Percentiles rank a stretch among this genome's conserved stretches.
Evolutionary conservation across 257 asterid genomes (phyloP).

Genomic region (Rauvolfia tetraphylla): DNA sequence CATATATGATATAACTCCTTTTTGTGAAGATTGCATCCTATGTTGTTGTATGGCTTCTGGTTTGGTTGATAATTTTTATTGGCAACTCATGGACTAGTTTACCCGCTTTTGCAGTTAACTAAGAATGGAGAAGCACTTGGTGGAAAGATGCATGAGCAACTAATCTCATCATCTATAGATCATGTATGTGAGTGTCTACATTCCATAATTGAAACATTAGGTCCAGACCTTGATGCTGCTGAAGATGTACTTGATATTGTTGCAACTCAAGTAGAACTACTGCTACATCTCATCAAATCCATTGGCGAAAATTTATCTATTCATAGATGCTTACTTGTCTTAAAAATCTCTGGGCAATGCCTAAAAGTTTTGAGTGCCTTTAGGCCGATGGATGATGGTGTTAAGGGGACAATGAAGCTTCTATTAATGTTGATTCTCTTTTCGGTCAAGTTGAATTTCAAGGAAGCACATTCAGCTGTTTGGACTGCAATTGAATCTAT

Average conservation of each 20-base stretch:
- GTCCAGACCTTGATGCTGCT: conserved; percentile 39
- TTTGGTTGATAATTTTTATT: not conserved
- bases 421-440: conserved; percentile 63
- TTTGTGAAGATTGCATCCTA: not conserved
- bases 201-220: conserved; percentile 49
- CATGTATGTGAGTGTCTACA: conserved; percentile 56
- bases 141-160: conserved; percentile 52
- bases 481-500: conserved; percentile 26
- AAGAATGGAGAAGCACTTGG: conserved; percentile 38
- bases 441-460: conserved; percentile 41
- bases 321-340: conserved; percentile 38
- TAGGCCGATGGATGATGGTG: conserved; percentile 37
- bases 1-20: not conserved
- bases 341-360: conserved; percentile 65
- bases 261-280: conserved; percentile 69
- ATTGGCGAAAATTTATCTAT: conserved; percentile 30
- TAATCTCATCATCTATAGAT: conserved; percentile 52
- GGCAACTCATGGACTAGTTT: conserved; percentile 2
- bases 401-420: conserved; percentile 38
- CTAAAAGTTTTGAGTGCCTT: conserved; percentile 61
- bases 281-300: conserved; percentile 57
- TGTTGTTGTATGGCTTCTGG: not conserved
- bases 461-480: conserved; percentile 25
- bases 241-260: conserved; percentile 58
- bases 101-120: conserved; percentile 50